A percentile compares a stretch with the other conserved stretches of the same genome.
Evolutionary conservation across 306 rosid species (phyloP).

Genomic region (Clitoria ternatea): DNA sequence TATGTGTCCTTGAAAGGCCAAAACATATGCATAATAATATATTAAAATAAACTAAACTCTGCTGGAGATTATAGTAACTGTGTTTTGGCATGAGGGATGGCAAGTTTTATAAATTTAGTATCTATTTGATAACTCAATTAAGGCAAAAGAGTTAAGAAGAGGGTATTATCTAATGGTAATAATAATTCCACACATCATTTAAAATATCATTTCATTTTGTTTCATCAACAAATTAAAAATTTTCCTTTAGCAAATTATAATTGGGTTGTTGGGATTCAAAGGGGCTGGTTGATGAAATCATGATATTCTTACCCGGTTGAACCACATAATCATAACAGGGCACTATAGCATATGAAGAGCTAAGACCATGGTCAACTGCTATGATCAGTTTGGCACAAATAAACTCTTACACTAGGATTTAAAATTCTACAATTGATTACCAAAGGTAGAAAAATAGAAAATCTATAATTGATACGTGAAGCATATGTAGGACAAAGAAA

Average conservation of each 20-base stretch:
- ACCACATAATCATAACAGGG: slow-evolving; percentile 7
- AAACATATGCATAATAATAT: neutral
- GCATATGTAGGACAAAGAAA: slow-evolving; percentile 24
- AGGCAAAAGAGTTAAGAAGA: no score
- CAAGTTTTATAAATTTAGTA: no score
- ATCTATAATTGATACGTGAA: slow-evolving; percentile 19
- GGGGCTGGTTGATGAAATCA: no score
- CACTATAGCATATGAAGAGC: slow-evolving; percentile 5
- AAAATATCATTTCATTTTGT: no score
- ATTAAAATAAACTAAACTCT: neutral
- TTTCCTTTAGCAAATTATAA: no score
- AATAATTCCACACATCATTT: no score
- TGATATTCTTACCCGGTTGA: neutral
- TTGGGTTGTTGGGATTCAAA: no score
- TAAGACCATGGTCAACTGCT: slow-evolving; percentile 36
- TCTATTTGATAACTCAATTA: no score
- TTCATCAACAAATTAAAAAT: no score
- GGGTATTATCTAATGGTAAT: no score
- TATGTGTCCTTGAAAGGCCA: neutral
- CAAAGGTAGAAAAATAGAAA: neutral
- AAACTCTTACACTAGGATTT: neutral
- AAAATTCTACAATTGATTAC: slow-evolving; percentile 16
- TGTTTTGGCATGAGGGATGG: no score
- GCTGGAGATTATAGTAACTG: no score
- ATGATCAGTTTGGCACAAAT: slow-evolving; percentile 23